These are phyloP conservation scores for Platismatia glauca DNA, from an alignment of 495 filamentous ascomycete species.

Conservation along the genomic window DNA sequence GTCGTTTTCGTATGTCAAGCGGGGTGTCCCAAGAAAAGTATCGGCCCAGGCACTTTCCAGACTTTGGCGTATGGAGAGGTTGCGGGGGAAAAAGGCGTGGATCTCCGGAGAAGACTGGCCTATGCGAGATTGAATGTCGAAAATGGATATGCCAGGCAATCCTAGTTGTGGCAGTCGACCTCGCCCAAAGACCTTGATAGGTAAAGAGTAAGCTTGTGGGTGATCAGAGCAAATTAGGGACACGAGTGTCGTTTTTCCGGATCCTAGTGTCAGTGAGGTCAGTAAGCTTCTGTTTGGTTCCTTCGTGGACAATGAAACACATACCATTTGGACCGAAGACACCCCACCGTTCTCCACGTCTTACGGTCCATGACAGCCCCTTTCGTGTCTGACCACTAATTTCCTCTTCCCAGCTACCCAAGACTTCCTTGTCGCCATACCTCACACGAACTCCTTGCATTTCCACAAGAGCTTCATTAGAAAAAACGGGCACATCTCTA, in stretches of 20 bases:
- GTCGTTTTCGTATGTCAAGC: constrained; percentile 44
- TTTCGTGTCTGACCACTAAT: constrained; percentile 36
- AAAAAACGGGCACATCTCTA: neutral
- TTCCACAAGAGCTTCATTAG: constrained; percentile 63
- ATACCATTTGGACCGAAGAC: constrained; percentile 80
- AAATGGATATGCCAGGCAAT: constrained; percentile 69
- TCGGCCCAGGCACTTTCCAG: constrained; percentile 84
- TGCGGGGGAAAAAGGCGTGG: constrained; percentile 80
- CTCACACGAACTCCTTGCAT: constrained; percentile 74
- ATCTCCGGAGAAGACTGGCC: constrained; percentile 92
- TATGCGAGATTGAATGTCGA: constrained; percentile 82
- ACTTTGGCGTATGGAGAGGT: constrained; percentile 62
- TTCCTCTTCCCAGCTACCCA: constrained; percentile 68
- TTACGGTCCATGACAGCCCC: constrained; percentile 75
- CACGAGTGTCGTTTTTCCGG: constrained; percentile 85
- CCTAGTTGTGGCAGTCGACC: constrained; percentile 68
- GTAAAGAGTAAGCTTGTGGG: constrained; percentile 83
- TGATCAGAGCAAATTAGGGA: constrained; percentile 93
- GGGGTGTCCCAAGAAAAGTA: constrained; percentile 65
- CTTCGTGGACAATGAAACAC: neutral
- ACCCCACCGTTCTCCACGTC: constrained; percentile 78
- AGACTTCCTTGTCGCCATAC: constrained; percentile 66
- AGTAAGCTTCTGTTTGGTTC: neutral
- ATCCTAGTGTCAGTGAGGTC: constrained; percentile 33
- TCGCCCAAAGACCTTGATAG: constrained; percentile 75